Evolutionary conservation across 495 filamentous ascomycete species (phyloP).

Genomic region (Daldinia loculata): DNA sequence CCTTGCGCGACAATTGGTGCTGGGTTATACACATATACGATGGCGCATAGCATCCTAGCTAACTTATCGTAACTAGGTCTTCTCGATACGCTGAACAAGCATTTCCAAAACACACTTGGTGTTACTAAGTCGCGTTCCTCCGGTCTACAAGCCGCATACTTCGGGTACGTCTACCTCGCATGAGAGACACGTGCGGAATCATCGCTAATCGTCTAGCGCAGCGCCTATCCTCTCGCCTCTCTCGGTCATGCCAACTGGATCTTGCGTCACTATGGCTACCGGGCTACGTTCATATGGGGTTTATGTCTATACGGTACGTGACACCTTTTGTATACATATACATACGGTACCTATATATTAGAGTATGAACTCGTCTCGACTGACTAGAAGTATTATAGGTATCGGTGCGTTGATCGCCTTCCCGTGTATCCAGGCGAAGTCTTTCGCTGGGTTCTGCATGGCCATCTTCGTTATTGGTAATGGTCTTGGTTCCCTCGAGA

Average conservation of each 20-base stretch:
- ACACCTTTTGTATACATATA: slow-evolving; percentile 41
- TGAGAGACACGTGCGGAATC: not conserved
- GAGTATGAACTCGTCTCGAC: not conserved
- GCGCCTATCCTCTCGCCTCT: slow-evolving; percentile 68
- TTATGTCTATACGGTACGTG: slow-evolving; percentile 59
- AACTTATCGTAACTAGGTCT: slow-evolving; percentile 50
- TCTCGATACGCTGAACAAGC: slow-evolving; percentile 62
- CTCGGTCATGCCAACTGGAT: slow-evolving; percentile 72
- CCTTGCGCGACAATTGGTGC: not conserved
- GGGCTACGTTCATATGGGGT: slow-evolving; percentile 67
- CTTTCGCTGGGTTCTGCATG: slow-evolving; percentile 75
- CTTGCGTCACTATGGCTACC: slow-evolving; percentile 69
- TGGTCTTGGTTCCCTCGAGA: slow-evolving; percentile 76
- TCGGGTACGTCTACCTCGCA: slow-evolving; percentile 41
- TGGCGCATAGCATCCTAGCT: not conserved
- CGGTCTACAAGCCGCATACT: slow-evolving; percentile 51
- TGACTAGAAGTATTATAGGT: slow-evolving; percentile 28
- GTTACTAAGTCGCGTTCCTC: slow-evolving; percentile 48
- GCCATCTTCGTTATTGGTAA: slow-evolving; percentile 75
- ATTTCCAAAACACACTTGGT: slow-evolving; percentile 51
- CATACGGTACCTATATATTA: slow-evolving; percentile 10
- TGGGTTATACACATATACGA: not conserved
- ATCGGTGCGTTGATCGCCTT: slow-evolving; percentile 54
- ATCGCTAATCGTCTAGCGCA: slow-evolving; percentile 18
- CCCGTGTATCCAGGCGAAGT: slow-evolving; percentile 50